Evolutionary conservation across 306 rosid species (phyloP).

Genomic region (Hippophae tibetana): DNA sequence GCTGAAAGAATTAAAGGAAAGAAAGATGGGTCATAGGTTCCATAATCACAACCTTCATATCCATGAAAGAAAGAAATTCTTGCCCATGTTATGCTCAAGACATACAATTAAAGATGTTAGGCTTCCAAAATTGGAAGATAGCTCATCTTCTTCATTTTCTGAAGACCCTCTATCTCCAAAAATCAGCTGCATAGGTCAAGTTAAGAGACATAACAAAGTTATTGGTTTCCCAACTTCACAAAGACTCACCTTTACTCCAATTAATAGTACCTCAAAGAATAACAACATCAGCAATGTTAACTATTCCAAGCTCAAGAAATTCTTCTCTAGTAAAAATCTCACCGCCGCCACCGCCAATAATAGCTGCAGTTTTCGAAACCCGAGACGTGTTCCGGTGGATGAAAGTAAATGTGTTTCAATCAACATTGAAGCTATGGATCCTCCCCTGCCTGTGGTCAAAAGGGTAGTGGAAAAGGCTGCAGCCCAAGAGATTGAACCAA

Average conservation of each 20-base stretch:
- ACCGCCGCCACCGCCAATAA: slow-evolving; percentile 15
- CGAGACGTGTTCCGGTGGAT: slow-evolving; percentile 12
- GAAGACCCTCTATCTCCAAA: slow-evolving; percentile 67
- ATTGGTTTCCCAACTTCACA: slow-evolving; percentile 45
- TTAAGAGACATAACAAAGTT: slow-evolving; percentile 68
- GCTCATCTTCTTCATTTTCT: slow-evolving; percentile 12
- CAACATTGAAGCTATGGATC: slow-evolving; percentile 27
- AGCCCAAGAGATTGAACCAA: slow-evolving; percentile 16
- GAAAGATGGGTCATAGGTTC: slow-evolving; percentile 32
- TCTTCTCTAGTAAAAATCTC: slow-evolving; percentile 56
- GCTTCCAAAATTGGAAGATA: slow-evolving; percentile 27
- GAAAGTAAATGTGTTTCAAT: neutral
- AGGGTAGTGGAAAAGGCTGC: slow-evolving; percentile 10
- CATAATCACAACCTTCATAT: slow-evolving; percentile 19
- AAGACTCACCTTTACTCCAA: slow-evolving; percentile 20
- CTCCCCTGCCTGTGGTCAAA: slow-evolving; percentile 33
- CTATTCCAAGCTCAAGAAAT: slow-evolving; percentile 58
- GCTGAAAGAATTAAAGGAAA: neutral
- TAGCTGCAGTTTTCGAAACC: slow-evolving; percentile 19
- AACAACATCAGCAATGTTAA: slow-evolving; percentile 25
- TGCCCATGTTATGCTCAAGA: slow-evolving; percentile 79
- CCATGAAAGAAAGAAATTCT: slow-evolving; percentile 42
- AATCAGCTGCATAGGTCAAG: slow-evolving; percentile 95
- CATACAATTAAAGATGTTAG: slow-evolving; percentile 35
- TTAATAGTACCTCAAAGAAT: slow-evolving; percentile 13